phyloP scores from a whole-genome alignment of 805 yeast genomes.

The Ogataea pilisensis region DNA sequence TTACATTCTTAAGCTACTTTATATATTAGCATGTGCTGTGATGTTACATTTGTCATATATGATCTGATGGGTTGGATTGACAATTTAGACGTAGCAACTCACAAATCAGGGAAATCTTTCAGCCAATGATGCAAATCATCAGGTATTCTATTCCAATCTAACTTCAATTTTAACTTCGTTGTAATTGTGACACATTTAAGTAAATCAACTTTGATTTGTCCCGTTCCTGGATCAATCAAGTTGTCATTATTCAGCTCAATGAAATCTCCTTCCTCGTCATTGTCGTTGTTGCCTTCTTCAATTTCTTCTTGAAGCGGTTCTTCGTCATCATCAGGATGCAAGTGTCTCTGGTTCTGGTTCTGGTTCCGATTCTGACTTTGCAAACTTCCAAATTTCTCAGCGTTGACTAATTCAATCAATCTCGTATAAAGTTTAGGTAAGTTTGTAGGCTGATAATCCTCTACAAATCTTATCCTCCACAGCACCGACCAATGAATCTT shows the following conservation, averaged over 20 bases:
- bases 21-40: too few species aligned
- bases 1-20: too few species aligned
- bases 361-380: too few species aligned
- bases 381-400: not conserved
- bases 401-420: constrained; percentile 7
- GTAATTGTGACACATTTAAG: constrained; percentile 3
- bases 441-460: constrained; percentile 43
- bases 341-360: too few species aligned
- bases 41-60: too few species aligned
- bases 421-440: constrained; percentile 34
- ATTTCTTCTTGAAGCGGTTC: too few species aligned
- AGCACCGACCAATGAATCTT: constrained; percentile 62
- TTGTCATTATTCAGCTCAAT: constrained; percentile 15
- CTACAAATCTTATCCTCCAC: constrained; percentile 47
- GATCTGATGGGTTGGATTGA: too few species aligned
- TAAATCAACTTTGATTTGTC: constrained; percentile 14
- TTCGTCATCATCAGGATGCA: not conserved
- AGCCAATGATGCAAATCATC: constrained; percentile 25
- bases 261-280: constrained; percentile 6
- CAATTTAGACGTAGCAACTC: not conserved
- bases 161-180: constrained; percentile 13
- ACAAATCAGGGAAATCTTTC: not conserved
- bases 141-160: constrained; percentile 33
- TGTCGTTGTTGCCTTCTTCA: not conserved
- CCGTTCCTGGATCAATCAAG: constrained; percentile 17